Base-by-base conservation (phyloP, 2,329 filamentous ascomycete species). In the Beauveria australis region DNA sequence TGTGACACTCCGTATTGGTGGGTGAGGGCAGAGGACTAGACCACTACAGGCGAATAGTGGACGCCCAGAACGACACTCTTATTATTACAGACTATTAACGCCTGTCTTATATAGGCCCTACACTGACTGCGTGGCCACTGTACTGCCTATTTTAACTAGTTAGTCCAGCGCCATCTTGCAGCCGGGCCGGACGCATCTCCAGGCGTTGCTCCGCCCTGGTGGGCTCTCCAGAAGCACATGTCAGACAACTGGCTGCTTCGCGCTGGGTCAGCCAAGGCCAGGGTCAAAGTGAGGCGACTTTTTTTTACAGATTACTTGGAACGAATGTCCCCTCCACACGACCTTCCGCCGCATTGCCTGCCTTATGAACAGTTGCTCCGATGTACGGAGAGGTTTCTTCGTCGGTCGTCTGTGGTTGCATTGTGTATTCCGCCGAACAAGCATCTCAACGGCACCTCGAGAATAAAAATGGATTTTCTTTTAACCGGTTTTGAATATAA, bases 231-330 rank as follows among this genome's bases (percentile, higher is more conserved):
- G 30, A 63, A 64, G 65, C 65, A 66, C 63, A 67, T 66, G 67
- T 65, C 66, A 66, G 62, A 64, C 65, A 66, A 65, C 65, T 65
- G 51, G 43, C 51, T 47, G 53, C 43, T 53, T 53, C 22, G 40
- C 46, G 63, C 61, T 53, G 63, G 64, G 66, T 65, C 63, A 66
- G 63, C 51, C 56, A 51, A 52, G 55, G 51, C 47, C 18, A 52
- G 55, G 55, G 55, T 52, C 40, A 48, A 54, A 54, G 51, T 60
- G 58, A 60, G 58, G 58, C 58, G 58, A 60, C 58, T 60, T 48
- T 46, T 10, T 10, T 18, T 9, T 5, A 18, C 24, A 24, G 24
- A 24, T 24, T 24, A 24, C 24, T 4, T 16, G 18, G 14, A 57
- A 40, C 40, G 22, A 44, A 48, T 14, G 14, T 44, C 14, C 19